phyloP scores from a whole-genome alignment of 148 eudicot genomes.

The Amaranthus palmeri region DNA sequence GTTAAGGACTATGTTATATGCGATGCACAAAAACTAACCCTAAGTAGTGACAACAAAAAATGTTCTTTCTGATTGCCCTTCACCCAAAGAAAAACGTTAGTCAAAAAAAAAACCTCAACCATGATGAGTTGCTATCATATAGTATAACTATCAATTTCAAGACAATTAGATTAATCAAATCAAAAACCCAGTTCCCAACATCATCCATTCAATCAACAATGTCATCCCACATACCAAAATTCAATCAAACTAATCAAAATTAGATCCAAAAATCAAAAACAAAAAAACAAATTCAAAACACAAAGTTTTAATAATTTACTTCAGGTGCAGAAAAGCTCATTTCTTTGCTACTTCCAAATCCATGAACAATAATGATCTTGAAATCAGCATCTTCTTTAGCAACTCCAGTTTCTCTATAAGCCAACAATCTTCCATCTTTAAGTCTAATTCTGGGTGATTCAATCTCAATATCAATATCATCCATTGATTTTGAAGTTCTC shows the following conservation, averaged over 20 bases:
- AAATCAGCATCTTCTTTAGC: slow-evolving; percentile 47
- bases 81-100: background rate
- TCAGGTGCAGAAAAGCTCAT: slow-evolving; percentile 62
- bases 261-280: slow-evolving; percentile 3
- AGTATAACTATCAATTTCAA: background rate
- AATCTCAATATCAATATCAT: slow-evolving; percentile 28
- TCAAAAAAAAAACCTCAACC: background rate
- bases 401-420: slow-evolving; percentile 75
- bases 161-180: background rate
- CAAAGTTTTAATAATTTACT: slow-evolving; percentile 31
- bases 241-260: background rate
- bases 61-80: too few relatives aligned
- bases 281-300: background rate
- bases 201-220: background rate
- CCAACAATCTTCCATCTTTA: slow-evolving; percentile 71
- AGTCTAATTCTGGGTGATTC: slow-evolving; percentile 50
- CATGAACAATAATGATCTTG: slow-evolving; percentile 74
- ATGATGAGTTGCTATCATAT: background rate
- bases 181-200: slow-evolving; percentile 10
- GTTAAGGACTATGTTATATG: too few relatives aligned
- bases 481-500: slow-evolving; percentile 27
- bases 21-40: too few relatives aligned
- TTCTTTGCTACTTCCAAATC: slow-evolving; percentile 70
- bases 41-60: too few relatives aligned
- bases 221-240: background rate